These are phyloP conservation scores for Ceratobasidium sp. DNA, from an alignment of 1,284 basidiomycete species.

Conservation along the genomic window DNA sequence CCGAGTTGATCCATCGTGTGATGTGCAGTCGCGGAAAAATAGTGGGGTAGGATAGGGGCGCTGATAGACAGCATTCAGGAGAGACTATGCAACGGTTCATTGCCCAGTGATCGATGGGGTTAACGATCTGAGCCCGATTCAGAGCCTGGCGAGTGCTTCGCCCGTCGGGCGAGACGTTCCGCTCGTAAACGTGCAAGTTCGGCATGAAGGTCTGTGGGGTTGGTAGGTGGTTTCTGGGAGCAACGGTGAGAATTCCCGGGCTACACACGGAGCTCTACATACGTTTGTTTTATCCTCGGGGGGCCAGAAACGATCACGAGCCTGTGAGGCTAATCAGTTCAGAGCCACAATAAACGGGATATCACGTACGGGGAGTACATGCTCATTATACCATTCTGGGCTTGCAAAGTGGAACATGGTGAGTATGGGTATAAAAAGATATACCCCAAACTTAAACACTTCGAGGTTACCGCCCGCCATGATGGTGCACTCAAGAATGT, in stretches of 20 bases:
- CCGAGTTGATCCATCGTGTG: constrained; percentile 13
- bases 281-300: constrained; percentile 50
- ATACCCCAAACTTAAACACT: constrained; percentile 85
- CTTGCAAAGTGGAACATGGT: constrained; percentile 88
- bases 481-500: constrained; percentile 28
- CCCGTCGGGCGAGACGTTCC: constrained; percentile 46
- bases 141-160: constrained; percentile 31
- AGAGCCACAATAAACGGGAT: constrained; percentile 1
- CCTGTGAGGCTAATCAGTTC: constrained; percentile 44
- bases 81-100: constrained; percentile 43
- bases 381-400: constrained; percentile 81
- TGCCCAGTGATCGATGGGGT: constrained; percentile 35
- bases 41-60: constrained; percentile 29
- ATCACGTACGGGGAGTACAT: constrained; percentile 78
- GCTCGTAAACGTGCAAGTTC: constrained; percentile 48
- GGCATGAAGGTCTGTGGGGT: constrained; percentile 46
- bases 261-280: constrained; percentile 29
- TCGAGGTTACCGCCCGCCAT: constrained; percentile 86
- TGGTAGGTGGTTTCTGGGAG: constrained; percentile 48
- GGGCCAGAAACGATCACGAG: constrained; percentile 50
- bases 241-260: constrained; percentile 10
- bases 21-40: constrained; percentile 29
- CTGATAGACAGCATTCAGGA: constrained; percentile 27
- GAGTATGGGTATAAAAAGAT: constrained; percentile 85
- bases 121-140: constrained; percentile 42